Conservation (phyloP, 352 stramenopile species). For the Globisporangium barbulae region DNA sequence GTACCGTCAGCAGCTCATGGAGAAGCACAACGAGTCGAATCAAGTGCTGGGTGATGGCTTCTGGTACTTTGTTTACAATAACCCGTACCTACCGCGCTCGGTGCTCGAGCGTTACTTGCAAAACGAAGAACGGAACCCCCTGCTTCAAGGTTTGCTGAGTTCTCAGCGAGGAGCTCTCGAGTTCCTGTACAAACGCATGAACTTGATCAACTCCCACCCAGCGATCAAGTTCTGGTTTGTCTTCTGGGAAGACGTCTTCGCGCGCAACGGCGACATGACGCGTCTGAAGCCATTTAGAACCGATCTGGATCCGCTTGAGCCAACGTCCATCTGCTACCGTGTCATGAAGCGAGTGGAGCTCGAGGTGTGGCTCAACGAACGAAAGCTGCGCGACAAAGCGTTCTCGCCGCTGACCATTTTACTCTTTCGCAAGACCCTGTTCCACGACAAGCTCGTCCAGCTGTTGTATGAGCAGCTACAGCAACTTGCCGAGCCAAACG, state of each 20-base stretch:
- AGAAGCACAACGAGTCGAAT: constrained; percentile 23
- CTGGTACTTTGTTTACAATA: constrained; percentile 52
- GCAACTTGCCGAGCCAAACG: not conserved
- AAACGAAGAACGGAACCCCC: constrained; percentile 23
- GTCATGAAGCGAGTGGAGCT: constrained; percentile 13
- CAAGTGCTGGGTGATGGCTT: constrained; percentile 35
- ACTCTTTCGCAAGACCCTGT: constrained; percentile 2
- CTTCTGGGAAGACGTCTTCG: constrained; percentile 18
- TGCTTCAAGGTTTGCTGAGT: constrained; percentile 18
- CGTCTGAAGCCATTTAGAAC: constrained; percentile 2
- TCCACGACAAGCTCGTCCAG: constrained; percentile 10
- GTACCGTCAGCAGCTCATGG: constrained; percentile 27
- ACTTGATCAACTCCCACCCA: constrained; percentile 31
- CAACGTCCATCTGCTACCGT: constrained; percentile 10
- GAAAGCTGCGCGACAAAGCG: constrained; percentile 1
- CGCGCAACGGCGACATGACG: constrained; percentile 15
- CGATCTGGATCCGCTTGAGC: constrained; percentile 10
- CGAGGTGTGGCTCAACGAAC: constrained; percentile 7
- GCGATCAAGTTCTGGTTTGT: constrained; percentile 36
- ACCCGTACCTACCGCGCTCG: constrained; percentile 20
- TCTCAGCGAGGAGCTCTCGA: constrained; percentile 24
- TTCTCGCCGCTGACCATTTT: not conserved
- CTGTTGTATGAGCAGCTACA: constrained; percentile 9
- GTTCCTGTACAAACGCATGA: constrained; percentile 32
- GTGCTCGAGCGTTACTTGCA: constrained; percentile 29